Evolutionary conservation across 768 basidiomycete genomes (phyloP).

Genomic region (Mycena amicta): DNA sequence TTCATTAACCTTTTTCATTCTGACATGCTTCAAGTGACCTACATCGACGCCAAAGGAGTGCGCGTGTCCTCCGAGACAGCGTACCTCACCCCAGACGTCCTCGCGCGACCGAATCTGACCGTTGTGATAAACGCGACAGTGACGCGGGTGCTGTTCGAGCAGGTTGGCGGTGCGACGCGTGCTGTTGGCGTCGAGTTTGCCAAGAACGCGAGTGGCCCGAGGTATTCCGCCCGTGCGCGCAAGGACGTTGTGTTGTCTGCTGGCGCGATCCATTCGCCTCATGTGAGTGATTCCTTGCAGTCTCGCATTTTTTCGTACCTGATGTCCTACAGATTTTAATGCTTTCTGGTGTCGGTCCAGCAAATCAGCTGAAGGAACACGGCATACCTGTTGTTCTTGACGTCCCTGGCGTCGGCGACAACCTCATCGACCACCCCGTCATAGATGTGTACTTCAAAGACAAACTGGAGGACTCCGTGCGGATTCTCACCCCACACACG

Average conservation of each 20-base stretch:
- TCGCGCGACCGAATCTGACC: conserved; percentile 65
- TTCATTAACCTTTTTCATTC: too few relatives aligned
- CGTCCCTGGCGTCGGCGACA: conserved; percentile 72
- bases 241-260: conserved; percentile 62
- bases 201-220: conserved; percentile 35
- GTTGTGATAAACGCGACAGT: conserved; percentile 59
- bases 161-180: conserved; percentile 38
- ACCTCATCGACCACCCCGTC: conserved; percentile 73
- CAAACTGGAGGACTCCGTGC: conserved; percentile 46
- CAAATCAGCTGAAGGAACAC: conserved; percentile 52
- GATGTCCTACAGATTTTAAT: conserved; percentile 56
- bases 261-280: conserved; percentile 63
- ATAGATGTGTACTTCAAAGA: conserved; percentile 59
- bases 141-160: conserved; percentile 60
- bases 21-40: conserved; percentile 66
- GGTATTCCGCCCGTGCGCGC: conserved; percentile 48
- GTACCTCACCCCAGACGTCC: conserved; percentile 66
- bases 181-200: conserved; percentile 68
- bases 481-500: conserved; percentile 39
- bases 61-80: conserved; percentile 68
- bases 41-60: conserved; percentile 51
- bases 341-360: conserved; percentile 80
- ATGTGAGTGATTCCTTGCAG: conserved; percentile 37
- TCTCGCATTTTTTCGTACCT: too few relatives aligned
- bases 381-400: conserved; percentile 62